phyloP scores from a whole-genome alignment of 768 basidiomycete genomes.

The Serendipita indica region DNA sequence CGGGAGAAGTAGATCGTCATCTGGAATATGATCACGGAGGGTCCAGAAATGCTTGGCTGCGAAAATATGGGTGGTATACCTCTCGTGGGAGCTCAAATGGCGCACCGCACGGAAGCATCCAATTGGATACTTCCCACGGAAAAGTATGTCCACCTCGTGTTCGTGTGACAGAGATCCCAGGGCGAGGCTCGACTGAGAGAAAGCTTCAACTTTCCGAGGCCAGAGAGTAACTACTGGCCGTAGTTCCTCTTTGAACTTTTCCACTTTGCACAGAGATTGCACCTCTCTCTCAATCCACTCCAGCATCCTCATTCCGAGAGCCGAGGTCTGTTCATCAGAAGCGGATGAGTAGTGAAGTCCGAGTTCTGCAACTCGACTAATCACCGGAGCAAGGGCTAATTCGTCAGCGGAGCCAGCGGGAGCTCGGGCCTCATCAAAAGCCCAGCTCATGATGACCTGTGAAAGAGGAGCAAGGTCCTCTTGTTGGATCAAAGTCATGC shows the following conservation, averaged over 20 bases:
- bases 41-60: conserved; percentile 63
- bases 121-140: background rate
- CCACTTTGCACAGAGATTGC: conserved; percentile 27
- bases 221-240: conserved; percentile 53
- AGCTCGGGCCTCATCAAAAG: conserved; percentile 38
- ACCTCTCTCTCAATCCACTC: conserved; percentile 50
- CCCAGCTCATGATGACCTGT: conserved; percentile 70
- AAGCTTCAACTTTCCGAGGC: conserved; percentile 43
- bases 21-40: conserved; percentile 62
- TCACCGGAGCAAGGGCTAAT: conserved; percentile 42
- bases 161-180: too few relatives aligned
- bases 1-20: conserved; percentile 35
- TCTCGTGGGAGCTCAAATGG: conserved; percentile 36
- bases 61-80: conserved; percentile 34
- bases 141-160: background rate
- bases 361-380: conserved; percentile 52
- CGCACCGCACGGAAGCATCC: conserved; percentile 48
- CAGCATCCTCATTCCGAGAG: conserved; percentile 35
- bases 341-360: conserved; percentile 37
- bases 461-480: conserved; percentile 50
- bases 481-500: conserved; percentile 49
- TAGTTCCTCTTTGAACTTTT: conserved; percentile 29
- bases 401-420: conserved; percentile 26
- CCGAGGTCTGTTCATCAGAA: conserved; percentile 19
- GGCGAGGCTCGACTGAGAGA: conserved; percentile 13